Evolutionary conservation across 768 basidiomycete species (phyloP), one percentile per base, ranked within the genome.

Genomic region (Boletus pseudo-olivaceus): DNA sequence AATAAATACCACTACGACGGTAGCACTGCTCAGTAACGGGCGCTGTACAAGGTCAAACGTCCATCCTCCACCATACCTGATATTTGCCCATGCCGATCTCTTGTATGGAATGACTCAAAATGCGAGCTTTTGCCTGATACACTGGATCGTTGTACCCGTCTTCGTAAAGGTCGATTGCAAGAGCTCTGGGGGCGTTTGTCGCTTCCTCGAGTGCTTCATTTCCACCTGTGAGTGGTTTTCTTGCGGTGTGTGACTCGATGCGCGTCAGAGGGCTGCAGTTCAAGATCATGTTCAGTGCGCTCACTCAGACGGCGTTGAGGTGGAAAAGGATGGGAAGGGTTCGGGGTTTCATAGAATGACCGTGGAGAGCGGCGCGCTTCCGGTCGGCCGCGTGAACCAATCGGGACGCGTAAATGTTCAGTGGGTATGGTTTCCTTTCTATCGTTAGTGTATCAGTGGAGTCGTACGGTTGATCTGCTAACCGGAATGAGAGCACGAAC

Each of bases 81-180:
- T 82, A 82, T 56, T 67, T 76, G 7, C 81, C 82, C 79, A 82
- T 82, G 2, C 81, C 81, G 19, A 82, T 79, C 33, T 79, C 76
- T 61, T 79, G 78, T 41, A 82, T 72, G 5, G 77, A 73, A 38
- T 69, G 67, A 44, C 78, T 79, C 51, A 82, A 53, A 32, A 81
- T 62, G 26, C 68, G 67, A 1, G 81, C 80, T 60, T 82, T 82
- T 0, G 75, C 77, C 42, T 70, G 72, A 55, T 82, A 82, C 9
- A 79, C 69, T 0, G 75, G 79, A 53, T 82, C 79, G 19, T 67
- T 54, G 43, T 73, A 70, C 10, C 58, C 73, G 7, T 71, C 74
- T 26, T 66, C 64, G 52, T 73, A 70, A 7, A 74, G 63, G 54
- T 75, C 70, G 30, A 35, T 41, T 2, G 47, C 26, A 38, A 35